Evolutionary conservation across 768 basidiomycete genomes (phyloP), one percentile per base, ranked within the genome.

Genomic region (Tricholoma bakamatsutake): DNA sequence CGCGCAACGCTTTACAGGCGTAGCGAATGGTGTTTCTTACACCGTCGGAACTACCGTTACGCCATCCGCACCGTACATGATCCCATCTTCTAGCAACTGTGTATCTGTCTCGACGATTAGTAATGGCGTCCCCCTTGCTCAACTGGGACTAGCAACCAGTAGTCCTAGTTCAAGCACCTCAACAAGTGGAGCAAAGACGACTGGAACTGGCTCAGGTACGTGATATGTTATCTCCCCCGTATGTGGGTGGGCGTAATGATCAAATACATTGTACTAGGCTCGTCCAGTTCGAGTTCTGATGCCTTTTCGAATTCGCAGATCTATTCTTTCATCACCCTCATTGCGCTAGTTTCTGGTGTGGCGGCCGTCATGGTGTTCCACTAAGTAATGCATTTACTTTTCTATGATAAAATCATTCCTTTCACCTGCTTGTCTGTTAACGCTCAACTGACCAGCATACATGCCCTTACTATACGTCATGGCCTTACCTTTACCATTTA

Each of bases 1-100:
- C 48, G 75, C 75, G 5, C 76, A 78, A 52, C 70, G 66, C 48
- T 78, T 64, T 62, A 78, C 76, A 1, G 76, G 76, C 9, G 64
- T 70, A 7, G 56, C 65, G 0, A 61, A 68, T 49, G 70, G 70
- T 12, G 58, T 64, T 31, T 61, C 67, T 3, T 76, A 73, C 61
- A 78, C 76, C 17, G 69, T 76, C 45, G 76, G 76, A 8, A 71
- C 71, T 53, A 65, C 67, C 8, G 53, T 67, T 28, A 78, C 76
- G 4, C 76, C 76, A 3, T 56, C 66, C 11, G 66, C 69, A 1
- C 62, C 73, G 0, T 68, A 63, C 60, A 66, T 58, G 50, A 76
- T 67, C 0, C 76, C 76, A 1, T 67, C 64, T 13, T 76, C 75
- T 11, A 73, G 72, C 15, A 74, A 72, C 59, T 78, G 76, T 51